Evolutionary conservation across 495 filamentous ascomycete species (phyloP), one percentile per base, ranked within the genome.

Genomic region (Aspergillus sclerotiicarbonarius): DNA sequence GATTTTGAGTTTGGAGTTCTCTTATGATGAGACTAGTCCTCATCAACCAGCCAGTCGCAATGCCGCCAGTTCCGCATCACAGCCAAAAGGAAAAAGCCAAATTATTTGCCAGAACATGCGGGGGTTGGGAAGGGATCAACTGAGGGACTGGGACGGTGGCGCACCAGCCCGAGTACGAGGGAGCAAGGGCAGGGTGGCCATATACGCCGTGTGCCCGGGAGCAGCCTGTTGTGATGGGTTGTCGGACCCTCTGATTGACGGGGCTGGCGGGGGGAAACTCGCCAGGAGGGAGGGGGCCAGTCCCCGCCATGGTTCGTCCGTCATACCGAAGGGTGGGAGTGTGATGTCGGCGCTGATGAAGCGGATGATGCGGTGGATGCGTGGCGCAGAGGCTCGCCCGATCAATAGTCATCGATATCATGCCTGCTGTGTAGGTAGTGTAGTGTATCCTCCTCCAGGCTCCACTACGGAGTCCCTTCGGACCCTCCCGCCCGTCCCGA

Each of bases 61-160:
- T 46, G 13, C 25, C 39, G 18, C 29, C 13, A 51, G 25, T 51
- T 33, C 30, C 49, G 49, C 15, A 19, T 51, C 49, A 33, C 29
- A 51, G 30, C 30, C 37, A 51, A 51, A 30, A 51, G 49, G 32
- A 51, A 51, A 48, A 48, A 12, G 29, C 45, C 29, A 12, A 48
- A 51, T n/a, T 12, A 51, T 33, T 51, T 54, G 13, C 35, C 52
- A 32, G 52, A 44, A 45, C 52, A 54, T 37, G 33, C 43, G 51
- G 50, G 44, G 57, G 39, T 43, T 48, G 16, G 29, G 39, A 35
- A 16, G 41, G 18, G 41, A 62, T 57, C 57, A 54, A 48, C n/a
- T 51, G 54, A 56, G 44, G 52, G 20, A 33, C 32, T 20, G 49
- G 56, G 53, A 50, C 55, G 57, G 62, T 64, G 62, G 57, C 62